These are phyloP conservation scores for Amaranthus cruentus DNA, from an alignment of 148 eudicot species.

Conservation along the genomic window DNA sequence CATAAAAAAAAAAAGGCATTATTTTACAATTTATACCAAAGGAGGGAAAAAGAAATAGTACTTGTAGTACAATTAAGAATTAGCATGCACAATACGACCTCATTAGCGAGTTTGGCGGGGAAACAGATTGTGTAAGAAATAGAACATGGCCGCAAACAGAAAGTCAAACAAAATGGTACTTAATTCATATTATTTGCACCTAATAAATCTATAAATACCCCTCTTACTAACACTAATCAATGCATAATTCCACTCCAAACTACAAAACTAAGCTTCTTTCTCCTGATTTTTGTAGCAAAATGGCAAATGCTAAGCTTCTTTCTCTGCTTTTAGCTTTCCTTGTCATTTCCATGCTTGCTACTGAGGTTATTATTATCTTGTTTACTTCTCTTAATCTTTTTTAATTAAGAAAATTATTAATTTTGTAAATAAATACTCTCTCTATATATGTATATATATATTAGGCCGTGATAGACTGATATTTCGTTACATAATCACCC, in stretches of 20 bases:
- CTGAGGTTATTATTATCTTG: slow-evolving; percentile 17
- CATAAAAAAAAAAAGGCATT: no score
- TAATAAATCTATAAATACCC: slow-evolving; percentile 20
- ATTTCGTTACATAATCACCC: no score
- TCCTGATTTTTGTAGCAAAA: neutral
- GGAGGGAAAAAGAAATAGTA: no score
- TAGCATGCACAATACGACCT: neutral
- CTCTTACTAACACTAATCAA: neutral
- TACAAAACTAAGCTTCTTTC: neutral
- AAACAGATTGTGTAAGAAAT: neutral
- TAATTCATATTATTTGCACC: neutral
- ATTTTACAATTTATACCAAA: no score
- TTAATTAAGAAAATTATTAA: no score
- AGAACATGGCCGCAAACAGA: neutral
- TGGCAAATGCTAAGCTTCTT: slow-evolving; percentile 11
- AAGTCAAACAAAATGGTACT: neutral
- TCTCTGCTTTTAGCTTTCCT: neutral
- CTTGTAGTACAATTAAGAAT: neutral
- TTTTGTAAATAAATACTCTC: no score
- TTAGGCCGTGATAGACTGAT: no score
- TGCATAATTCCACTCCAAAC: neutral
- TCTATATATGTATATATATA: no score
- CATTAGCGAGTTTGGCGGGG: neutral
- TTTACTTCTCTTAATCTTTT: neutral
- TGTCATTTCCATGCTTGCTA: slow-evolving; percentile 21